Base-by-base conservation (phyloP, 2,329 filamentous ascomycete genomes). In the Uncinocarpus reesii region DNA sequence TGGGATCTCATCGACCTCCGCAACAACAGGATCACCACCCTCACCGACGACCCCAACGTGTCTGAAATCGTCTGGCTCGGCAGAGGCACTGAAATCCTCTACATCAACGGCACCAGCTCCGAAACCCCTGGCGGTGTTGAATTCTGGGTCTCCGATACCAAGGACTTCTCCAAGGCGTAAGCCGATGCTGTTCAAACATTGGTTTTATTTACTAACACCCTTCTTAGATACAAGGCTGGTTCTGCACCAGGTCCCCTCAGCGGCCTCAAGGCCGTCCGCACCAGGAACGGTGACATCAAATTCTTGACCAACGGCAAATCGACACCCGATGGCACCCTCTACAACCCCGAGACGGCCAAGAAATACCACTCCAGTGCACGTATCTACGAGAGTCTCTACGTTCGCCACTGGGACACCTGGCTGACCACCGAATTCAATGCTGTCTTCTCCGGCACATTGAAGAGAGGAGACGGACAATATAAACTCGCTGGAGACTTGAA, bases 321-420 rank as follows among this genome's bases (percentile, higher is more conserved):
- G 0, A 82, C 78, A 3, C 75, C 82, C 2, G 73, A 80, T 38
- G 89, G 86, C 4, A 70, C 78, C 1, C 73, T 92, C 21, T 81
- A 81, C 66, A 84, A 84, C 60, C 71, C 78, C 10, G 72, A 80
- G 31, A 71, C 74, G 11, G 79, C 77, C 31, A 68, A 76, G 53
- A 78, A 80, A 59, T 70, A 76, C 1, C 66, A 72, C 20, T 81
- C 81, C 16, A 77, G 78, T 2, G 86, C 79, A 23, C 81, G 77
- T 57, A 75, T 87, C 18, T 92, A 92, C 64, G 79, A 78, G 16
- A 78, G 76, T 41, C 76, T 89, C 21, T 92, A 86, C 58, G 84
- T 86, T 23, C 78, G 86, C 11, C 85, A 93, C 59, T 93, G 86
- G 86, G 86, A 93, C 61, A 65, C 75, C n/a, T 93, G 83, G 67